Evolutionary conservation across 345 rosid genomes (phyloP).

Genomic region (Citrus maxima): DNA sequence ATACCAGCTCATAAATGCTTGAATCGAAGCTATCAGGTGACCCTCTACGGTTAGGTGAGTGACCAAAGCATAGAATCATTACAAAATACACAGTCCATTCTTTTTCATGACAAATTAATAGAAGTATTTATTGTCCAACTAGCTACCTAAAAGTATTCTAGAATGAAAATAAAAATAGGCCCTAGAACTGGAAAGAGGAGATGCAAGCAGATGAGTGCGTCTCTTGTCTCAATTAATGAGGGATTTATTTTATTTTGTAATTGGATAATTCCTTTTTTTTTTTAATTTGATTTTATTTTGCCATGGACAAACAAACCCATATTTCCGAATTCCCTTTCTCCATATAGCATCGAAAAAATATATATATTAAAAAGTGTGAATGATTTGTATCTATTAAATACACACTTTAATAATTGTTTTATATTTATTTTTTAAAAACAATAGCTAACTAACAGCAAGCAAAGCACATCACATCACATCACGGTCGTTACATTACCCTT

Average conservation of each 20-base stretch:
- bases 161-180: not conserved
- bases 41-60: not conserved
- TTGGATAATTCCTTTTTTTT: not conserved
- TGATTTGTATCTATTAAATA: not conserved
- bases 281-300: not conserved
- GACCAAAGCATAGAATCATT: not conserved
- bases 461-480: constrained; percentile 8
- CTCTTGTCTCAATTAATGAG: not conserved
- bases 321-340: too few species aligned
- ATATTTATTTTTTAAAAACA: too few species aligned
- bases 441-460: not conserved
- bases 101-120: not conserved
- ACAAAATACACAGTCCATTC: not conserved
- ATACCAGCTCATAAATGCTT: too few species aligned
- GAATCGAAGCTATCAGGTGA: not conserved
- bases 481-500: constrained; percentile 2
- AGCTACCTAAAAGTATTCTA: not conserved
- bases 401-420: not conserved
- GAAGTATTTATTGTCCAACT: not conserved
- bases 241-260: not conserved
- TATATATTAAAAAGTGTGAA: not conserved
- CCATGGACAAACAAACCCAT: not conserved
- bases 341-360: too few species aligned
- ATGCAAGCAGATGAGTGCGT: not conserved
- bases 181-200: not conserved